phyloP scores from a whole-genome alignment of 169 alveolate genomes.

The Miamiensis avidus region DNA sequence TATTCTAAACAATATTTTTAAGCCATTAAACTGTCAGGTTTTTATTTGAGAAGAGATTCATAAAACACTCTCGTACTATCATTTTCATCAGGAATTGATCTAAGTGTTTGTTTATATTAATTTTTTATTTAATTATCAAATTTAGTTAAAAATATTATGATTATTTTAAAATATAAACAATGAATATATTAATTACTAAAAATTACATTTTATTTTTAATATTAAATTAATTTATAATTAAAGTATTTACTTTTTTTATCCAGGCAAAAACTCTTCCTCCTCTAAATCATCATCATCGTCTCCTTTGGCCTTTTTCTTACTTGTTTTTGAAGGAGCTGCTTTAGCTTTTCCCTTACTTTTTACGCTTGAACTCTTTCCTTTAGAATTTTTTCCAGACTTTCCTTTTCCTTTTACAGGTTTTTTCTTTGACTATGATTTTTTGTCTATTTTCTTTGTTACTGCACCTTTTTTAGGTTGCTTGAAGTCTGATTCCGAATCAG shows the following conservation, averaged over 20 bases:
- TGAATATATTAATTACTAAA: no score
- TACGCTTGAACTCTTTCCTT: background rate
- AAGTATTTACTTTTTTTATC: slow-evolving; percentile 17
- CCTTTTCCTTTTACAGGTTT: background rate
- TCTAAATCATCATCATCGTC: slow-evolving; percentile 32
- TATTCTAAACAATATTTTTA: slow-evolving; percentile 69
- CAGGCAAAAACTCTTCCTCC: slow-evolving; percentile 20
- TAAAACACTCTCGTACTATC: slow-evolving; percentile 74
- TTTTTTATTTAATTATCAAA: background rate
- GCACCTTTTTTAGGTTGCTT: background rate
- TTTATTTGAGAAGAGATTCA: slow-evolving; percentile 70
- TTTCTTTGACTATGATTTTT: background rate
- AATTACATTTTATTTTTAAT: no score
- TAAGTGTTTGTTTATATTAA: no score
- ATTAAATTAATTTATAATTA: no score
- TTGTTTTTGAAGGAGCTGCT: background rate
- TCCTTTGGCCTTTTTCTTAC: background rate
- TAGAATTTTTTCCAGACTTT: background rate
- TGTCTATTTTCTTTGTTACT: background rate
- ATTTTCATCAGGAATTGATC: slow-evolving; percentile 66
- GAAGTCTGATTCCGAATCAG: background rate
- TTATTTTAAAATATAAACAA: slow-evolving; percentile 4
- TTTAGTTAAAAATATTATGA: background rate
- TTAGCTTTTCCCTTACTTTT: background rate
- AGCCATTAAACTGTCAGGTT: slow-evolving; percentile 71